Evolutionary conservation across 2,329 filamentous ascomycete genomes (phyloP).

Genomic region (Fusarium sp.): DNA sequence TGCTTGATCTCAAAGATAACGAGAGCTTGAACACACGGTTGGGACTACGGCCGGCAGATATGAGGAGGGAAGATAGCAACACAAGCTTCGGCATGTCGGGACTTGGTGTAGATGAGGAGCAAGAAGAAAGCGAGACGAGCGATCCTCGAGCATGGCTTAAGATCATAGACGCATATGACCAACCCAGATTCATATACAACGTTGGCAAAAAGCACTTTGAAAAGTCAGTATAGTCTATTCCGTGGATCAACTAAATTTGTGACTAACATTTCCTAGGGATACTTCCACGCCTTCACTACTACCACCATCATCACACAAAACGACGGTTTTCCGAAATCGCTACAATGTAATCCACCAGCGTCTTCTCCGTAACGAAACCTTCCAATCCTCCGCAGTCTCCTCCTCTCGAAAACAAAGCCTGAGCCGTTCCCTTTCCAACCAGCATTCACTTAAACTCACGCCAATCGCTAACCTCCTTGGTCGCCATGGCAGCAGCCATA

Average conservation of each 20-base stretch:
- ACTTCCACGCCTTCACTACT: constrained; percentile 74
- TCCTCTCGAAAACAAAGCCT: constrained; percentile 63
- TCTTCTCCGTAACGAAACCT: constrained; percentile 90
- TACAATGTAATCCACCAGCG: constrained; percentile 94
- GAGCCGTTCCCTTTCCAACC: constrained; percentile 67
- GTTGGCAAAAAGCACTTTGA: constrained; percentile 90
- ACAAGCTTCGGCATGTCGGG: constrained; percentile 70
- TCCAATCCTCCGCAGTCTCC: constrained; percentile 82
- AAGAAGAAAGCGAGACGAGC: constrained; percentile 65
- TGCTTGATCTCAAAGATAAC: constrained; percentile 65
- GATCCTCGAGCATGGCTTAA: constrained; percentile 87
- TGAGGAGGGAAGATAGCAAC: constrained; percentile 68
- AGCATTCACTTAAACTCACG: constrained; percentile 85
- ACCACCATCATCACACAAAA: constrained; percentile 83
- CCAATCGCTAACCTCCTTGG: constrained; percentile 81
- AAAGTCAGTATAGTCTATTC: constrained; percentile 56
- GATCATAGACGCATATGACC: constrained; percentile 83
- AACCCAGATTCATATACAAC: constrained; percentile 82
- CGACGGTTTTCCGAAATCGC: constrained; percentile 84
- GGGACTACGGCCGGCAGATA: constrained; percentile 57
- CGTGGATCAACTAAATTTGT: not conserved
- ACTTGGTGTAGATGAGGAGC: constrained; percentile 62
- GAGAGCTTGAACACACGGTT: constrained; percentile 65
- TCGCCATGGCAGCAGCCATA: constrained; percentile 82
- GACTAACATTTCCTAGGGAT: constrained; percentile 55